Evolutionary conservation across 1,139 yeast genomes (phyloP), one percentile per base, ranked within the genome.

Genomic region (Blastobotrys malaysiensis): DNA sequence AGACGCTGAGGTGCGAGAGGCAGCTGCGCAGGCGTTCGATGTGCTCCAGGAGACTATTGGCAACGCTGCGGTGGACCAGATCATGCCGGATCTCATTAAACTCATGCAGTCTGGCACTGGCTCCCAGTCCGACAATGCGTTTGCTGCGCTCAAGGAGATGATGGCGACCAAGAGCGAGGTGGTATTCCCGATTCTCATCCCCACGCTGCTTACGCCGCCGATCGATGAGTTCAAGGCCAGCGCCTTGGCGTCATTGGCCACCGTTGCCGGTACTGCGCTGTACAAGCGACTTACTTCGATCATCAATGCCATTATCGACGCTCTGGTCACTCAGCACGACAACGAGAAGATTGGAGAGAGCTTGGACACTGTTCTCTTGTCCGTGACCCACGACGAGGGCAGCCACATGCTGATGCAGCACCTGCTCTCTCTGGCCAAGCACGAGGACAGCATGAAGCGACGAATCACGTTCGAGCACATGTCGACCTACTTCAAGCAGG

Each of bases 21-120:
- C 97, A 19, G 96, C 98, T 26, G 97, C 97, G 1, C 79, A 78
- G 53, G 93, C 97, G 0, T 93, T 95, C 65, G 98, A 93, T 62
- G 83, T 84, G 11, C 81, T 91, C 63, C 96, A 90, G 68, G 85
- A 81, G 54, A 78, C 82, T 55, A 78, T 89, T 63, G 99, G 98
- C 58, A 87, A 86, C 67, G 79, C 80, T 46, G 97, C 95, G 13
- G 84, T 89, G 63, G 97, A 91, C 69, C 91, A 87, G 63, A 81
- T 95, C 58, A 77, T 95, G 63, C 99, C 99, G 20, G 83, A 84
- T 64, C 79, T 95, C 69, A 78, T 93, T 68, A 78, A 77, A 58
- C 77, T 84, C 78, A 76, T 91, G 65, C 86, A 86, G 60, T 75
- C 83, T 3, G 73, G 78, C 13, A 88, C 82, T 49, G 45, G 36